Percentiles rank a stretch among this genome's conserved stretches.
Conservation (phyloP, 2,329 filamentous ascomycete genomes). For the Stagonosporopsis cucurbitacearum region DNA sequence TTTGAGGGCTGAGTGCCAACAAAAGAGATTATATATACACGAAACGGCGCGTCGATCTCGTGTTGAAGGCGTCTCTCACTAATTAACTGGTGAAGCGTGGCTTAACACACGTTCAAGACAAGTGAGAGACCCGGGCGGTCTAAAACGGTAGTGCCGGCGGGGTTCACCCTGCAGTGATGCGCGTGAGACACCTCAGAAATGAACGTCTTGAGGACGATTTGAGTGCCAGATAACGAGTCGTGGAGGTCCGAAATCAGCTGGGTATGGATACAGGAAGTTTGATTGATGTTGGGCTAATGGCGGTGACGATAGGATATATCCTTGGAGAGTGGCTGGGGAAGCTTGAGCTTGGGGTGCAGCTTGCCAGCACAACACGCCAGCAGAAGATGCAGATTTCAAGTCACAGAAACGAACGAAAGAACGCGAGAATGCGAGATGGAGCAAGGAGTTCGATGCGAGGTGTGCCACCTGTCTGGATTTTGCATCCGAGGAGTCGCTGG, state of each 20-base stretch:
- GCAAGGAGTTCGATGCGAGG: background rate
- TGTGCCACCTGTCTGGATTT: background rate
- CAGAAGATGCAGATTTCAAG: background rate
- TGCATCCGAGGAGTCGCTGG: constrained; percentile 5
- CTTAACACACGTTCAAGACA: constrained; percentile 23
- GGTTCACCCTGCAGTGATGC: constrained; percentile 22
- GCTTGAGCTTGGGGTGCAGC: constrained; percentile 15
- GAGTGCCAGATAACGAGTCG: constrained; percentile 1
- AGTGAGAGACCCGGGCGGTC: constrained; percentile 30
- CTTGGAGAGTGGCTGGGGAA: constrained; percentile 14
- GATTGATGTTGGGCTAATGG: constrained; percentile 9
- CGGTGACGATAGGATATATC: background rate
- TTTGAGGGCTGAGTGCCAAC: background rate
- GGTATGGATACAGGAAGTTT: background rate
- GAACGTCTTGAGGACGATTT: background rate
- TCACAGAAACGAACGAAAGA: background rate
- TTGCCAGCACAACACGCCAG: constrained; percentile 11
- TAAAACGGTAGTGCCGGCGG: constrained; percentile 37
- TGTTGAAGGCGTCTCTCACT: constrained; percentile 15
- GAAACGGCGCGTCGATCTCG: constrained; percentile 16
- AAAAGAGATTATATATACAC: constrained; percentile 6
- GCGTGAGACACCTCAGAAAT: constrained; percentile 13
- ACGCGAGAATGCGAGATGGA: background rate
- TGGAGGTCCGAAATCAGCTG: constrained; percentile 3
- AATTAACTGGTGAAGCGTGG: constrained; percentile 17